Evolutionary conservation across 495 filamentous ascomycete species (phyloP).

Genomic region (Parmelia sp.): DNA sequence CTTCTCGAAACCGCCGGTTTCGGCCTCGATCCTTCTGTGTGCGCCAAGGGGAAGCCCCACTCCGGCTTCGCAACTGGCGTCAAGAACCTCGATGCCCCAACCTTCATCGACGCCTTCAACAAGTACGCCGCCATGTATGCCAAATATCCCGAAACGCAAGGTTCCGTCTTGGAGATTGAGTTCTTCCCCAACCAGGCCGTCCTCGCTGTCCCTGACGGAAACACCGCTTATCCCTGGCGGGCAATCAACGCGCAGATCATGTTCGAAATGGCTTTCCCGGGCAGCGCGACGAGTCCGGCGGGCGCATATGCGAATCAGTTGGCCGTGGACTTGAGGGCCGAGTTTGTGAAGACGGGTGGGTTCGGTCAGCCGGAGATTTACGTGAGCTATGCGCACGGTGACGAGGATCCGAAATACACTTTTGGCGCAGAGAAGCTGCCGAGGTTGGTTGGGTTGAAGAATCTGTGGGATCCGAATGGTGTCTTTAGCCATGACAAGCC

Average conservation of each 20-base stretch:
- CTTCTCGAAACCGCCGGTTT: background rate
- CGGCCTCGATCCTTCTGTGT: constrained; percentile 5
- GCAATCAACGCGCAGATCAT: constrained; percentile 26
- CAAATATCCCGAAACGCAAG: constrained; percentile 15
- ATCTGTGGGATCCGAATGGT: constrained; percentile 30
- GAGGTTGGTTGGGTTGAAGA: constrained; percentile 27
- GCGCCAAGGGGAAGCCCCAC: constrained; percentile 13
- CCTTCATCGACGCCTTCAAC: constrained; percentile 21
- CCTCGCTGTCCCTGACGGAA: constrained; percentile 20
- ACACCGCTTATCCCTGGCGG: constrained; percentile 34
- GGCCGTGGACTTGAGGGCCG: constrained; percentile 13
- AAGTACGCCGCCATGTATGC: constrained; percentile 9
- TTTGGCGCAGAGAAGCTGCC: constrained; percentile 25
- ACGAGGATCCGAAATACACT: constrained; percentile 31
- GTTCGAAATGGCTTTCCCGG: constrained; percentile 26
- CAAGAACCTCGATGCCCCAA: constrained; percentile 19
- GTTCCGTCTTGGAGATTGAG: constrained; percentile 21
- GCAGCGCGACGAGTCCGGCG: background rate
- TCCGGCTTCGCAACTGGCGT: constrained; percentile 15
- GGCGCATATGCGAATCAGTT: constrained; percentile 1
- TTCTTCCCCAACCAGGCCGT: constrained; percentile 30
- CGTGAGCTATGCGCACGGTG: constrained; percentile 36
- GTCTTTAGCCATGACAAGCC: constrained; percentile 27
- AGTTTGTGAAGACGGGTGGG: constrained; percentile 24
- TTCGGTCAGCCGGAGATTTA: constrained; percentile 27